phyloP scores from a whole-genome alignment of 805 yeast species.

The Candida nemodendra region DNA sequence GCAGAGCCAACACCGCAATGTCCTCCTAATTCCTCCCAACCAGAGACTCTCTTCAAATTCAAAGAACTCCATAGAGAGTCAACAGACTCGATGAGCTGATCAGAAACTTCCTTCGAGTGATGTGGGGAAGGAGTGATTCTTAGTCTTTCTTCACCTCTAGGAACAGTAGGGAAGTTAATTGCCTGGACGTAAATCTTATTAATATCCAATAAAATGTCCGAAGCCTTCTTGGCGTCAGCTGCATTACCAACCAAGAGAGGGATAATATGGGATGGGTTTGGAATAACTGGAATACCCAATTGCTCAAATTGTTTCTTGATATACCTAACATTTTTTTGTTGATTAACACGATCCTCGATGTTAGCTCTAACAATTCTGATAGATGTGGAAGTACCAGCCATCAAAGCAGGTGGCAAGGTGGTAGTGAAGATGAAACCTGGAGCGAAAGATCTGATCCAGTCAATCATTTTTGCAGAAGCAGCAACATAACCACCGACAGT shows the following conservation, averaged over 20 bases:
- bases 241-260: constrained; percentile 96
- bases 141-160: constrained; percentile 92
- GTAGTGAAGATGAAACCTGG: constrained; percentile 99
- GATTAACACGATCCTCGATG: constrained; percentile 73
- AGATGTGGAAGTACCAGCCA: constrained; percentile 93
- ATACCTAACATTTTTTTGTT: constrained; percentile 82
- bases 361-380: constrained; percentile 80
- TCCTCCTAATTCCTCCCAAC: constrained; percentile 84
- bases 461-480: constrained; percentile 77
- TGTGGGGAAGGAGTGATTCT: constrained; percentile 99
- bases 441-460: constrained; percentile 94
- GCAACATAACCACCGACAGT: constrained; percentile 98
- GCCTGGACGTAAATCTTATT: constrained; percentile 95
- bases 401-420: constrained; percentile 92
- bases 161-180: constrained; percentile 96
- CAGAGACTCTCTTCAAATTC: constrained; percentile 67
- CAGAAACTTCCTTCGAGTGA: constrained; percentile 74
- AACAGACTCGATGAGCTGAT: constrained; percentile 72
- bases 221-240: constrained; percentile 84
- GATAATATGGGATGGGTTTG: constrained; percentile 96
- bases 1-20: constrained; percentile 80
- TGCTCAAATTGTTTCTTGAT: constrained; percentile 69
- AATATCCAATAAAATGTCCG: constrained; percentile 80
- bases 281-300: constrained; percentile 90
- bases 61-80: constrained; percentile 78